phyloP scores from a whole-genome alignment of 1,284 basidiomycete species.

The Malassezia nana region DNA sequence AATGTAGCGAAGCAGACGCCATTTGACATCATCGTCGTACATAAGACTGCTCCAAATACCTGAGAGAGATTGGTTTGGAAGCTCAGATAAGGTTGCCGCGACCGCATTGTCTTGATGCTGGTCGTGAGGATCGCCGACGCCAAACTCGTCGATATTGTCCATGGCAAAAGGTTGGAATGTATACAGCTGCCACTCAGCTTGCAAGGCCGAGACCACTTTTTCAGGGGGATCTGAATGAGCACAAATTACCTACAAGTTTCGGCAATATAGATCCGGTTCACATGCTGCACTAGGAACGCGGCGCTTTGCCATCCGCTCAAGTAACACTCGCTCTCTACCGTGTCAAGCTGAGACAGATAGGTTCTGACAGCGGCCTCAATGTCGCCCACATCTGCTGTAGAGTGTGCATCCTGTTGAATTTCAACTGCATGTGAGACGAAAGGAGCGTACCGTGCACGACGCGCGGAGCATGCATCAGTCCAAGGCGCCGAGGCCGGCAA shows the following conservation, averaged over 20 bases:
- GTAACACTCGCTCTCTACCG: background rate
- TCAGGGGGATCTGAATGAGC: background rate
- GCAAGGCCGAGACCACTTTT: background rate
- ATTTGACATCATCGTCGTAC: constrained; percentile 79
- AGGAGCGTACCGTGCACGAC: constrained; percentile 2
- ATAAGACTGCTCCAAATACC: constrained; percentile 74
- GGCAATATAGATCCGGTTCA: constrained; percentile 68
- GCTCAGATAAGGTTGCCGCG: constrained; percentile 73
- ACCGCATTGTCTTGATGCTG: constrained; percentile 58
- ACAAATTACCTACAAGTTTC: constrained; percentile 52
- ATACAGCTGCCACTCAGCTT: constrained; percentile 51
- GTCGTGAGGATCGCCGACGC: constrained; percentile 53
- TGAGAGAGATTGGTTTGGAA: constrained; percentile 72
- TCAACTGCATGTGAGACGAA: constrained; percentile 3
- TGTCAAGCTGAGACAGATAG: background rate
- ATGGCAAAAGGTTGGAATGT: constrained; percentile 69
- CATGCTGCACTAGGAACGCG: constrained; percentile 57
- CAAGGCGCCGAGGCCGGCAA: background rate
- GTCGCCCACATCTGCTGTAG: background rate
- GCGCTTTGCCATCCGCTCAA: constrained; percentile 1
- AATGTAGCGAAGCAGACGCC: constrained; percentile 80
- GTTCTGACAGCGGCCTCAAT: background rate
- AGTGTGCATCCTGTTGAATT: constrained; percentile 4
- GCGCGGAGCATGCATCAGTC: background rate
- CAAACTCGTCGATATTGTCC: constrained; percentile 67